Conservation (phyloP, 306 rosid species). For the Casuarina equisetifolia region DNA sequence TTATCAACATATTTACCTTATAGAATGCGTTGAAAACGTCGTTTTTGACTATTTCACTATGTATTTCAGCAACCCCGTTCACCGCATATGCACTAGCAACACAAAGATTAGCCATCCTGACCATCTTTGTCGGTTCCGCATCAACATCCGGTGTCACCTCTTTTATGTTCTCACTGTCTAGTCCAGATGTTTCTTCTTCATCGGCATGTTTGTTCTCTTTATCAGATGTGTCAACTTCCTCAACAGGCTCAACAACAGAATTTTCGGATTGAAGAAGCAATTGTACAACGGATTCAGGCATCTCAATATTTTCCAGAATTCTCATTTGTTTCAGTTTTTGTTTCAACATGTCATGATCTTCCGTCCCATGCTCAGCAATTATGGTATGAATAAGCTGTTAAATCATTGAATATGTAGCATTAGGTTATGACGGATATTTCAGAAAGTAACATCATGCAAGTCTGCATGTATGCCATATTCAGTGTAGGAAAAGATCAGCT, state of each 20-base stretch:
- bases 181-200: slow-evolving; percentile 21
- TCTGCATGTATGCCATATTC: background rate
- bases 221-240: slow-evolving; percentile 31
- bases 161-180: background rate
- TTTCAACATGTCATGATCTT: slow-evolving; percentile 58
- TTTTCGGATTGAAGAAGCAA: slow-evolving; percentile 47
- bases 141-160: slow-evolving; percentile 48
- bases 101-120: slow-evolving; percentile 95
- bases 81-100: slow-evolving; percentile 98
- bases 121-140: slow-evolving; percentile 82
- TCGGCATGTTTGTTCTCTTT: slow-evolving; percentile 32
- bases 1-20: slow-evolving; percentile 41
- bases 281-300: slow-evolving; percentile 66
- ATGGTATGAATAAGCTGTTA: slow-evolving; percentile 71
- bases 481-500: background rate
- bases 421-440: background rate
- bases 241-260: slow-evolving; percentile 12
- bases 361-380: slow-evolving; percentile 68
- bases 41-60: slow-evolving; percentile 93
- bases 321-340: slow-evolving; percentile 85
- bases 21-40: slow-evolving; percentile 89
- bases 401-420: background rate
- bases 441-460: slow-evolving; percentile 14
- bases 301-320: slow-evolving; percentile 85
- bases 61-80: slow-evolving; percentile 98